phyloP scores from a whole-genome alignment of 495 filamentous ascomycete genomes.

The Lophiotrema nucula region DNA sequence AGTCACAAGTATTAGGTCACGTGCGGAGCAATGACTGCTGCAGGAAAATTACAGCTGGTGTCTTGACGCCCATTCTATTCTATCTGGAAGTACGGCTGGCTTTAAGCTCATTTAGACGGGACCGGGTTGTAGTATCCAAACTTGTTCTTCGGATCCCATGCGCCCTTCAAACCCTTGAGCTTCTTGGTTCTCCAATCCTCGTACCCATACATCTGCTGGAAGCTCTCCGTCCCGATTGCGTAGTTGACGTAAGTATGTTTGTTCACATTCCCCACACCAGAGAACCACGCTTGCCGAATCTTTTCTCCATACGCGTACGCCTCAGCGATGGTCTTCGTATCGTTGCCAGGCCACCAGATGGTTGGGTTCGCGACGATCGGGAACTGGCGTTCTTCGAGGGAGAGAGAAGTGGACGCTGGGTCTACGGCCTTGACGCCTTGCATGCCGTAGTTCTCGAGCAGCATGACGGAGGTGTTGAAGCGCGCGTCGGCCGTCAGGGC shows the following conservation, averaged over 20 bases:
- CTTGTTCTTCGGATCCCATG: neutral
- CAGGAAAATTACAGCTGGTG: too few relatives aligned
- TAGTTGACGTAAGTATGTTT: conserved; percentile 9
- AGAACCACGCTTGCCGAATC: conserved; percentile 1
- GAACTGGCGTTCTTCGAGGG: conserved; percentile 5
- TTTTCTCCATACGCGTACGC: neutral
- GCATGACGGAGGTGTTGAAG: conserved; percentile 6
- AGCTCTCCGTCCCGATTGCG: neutral
- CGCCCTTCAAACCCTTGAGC: neutral
- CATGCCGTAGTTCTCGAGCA: conserved; percentile 19
- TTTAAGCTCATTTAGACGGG: too few relatives aligned
- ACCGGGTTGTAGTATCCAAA: neutral
- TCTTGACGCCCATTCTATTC: too few relatives aligned
- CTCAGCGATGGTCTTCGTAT: neutral
- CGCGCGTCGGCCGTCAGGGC: conserved; percentile 3
- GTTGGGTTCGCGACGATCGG: conserved; percentile 6
- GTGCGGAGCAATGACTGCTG: too few relatives aligned
- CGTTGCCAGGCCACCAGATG: conserved; percentile 14
- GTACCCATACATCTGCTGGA: neutral
- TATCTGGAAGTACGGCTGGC: too few relatives aligned
- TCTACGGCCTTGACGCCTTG: conserved; percentile 4
- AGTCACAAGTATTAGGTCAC: too few relatives aligned
- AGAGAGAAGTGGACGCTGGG: conserved; percentile 4
- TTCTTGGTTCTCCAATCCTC: neutral
- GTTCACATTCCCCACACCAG: neutral